Conservation (phyloP, 192 early-diverging fungal species). For the Helicostylum pulchrum region DNA sequence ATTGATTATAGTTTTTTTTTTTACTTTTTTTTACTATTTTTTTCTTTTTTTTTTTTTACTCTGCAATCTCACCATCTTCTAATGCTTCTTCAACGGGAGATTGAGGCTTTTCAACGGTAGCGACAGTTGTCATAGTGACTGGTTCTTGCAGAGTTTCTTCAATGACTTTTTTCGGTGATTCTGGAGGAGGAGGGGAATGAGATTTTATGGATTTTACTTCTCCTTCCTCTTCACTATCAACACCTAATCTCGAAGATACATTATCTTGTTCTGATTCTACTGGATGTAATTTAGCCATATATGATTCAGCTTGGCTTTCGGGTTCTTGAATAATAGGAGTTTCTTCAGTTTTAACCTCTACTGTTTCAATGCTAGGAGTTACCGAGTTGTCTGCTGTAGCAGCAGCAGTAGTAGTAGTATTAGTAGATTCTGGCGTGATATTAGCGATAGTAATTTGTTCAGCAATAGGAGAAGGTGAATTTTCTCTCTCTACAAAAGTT, state of each 20-base stretch:
- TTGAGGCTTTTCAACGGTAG: not conserved
- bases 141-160: not conserved
- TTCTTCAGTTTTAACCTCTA: not conserved
- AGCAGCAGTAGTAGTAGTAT: not conserved
- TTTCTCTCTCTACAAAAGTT: not conserved
- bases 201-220: slow-evolving; percentile 18
- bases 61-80: slow-evolving; percentile 34
- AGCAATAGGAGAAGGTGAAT: not conserved
- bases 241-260: not conserved
- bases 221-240: slow-evolving; percentile 31
- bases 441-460: too few species aligned
- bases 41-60: slow-evolving; percentile 8
- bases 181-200: slow-evolving; percentile 8
- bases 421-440: not conserved
- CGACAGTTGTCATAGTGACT: not conserved
- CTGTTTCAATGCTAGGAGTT: not conserved
- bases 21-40: not conserved
- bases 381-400: not conserved
- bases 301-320: not conserved
- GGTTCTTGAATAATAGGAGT: not conserved
- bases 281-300: too few species aligned
- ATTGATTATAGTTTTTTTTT: not conserved
- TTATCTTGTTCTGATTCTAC: not conserved
- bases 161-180: not conserved
- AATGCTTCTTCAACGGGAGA: slow-evolving; percentile 9